These are phyloP conservation scores for Hydnum rufescens DNA, from an alignment of 768 basidiomycete species.

Conservation along the genomic window DNA sequence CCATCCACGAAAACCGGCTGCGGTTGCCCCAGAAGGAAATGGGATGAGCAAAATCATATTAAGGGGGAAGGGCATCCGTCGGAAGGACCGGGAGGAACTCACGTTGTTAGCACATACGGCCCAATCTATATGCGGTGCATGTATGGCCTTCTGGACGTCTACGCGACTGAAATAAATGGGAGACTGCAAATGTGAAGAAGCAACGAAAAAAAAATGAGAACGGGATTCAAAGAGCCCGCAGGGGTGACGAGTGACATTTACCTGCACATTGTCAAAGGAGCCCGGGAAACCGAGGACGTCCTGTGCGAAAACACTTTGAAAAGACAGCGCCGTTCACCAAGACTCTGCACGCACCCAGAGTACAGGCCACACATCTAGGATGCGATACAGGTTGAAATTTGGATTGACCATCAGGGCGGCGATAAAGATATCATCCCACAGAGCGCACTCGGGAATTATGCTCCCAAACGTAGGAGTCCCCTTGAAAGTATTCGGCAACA, in stretches of 20 bases:
- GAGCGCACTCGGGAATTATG: conserved; percentile 30
- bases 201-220: conserved; percentile 25
- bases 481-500: conserved; percentile 21
- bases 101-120: conserved; percentile 32
- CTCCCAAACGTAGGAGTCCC: conserved; percentile 25
- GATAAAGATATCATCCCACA: conserved; percentile 47
- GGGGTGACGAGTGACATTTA: conserved; percentile 26
- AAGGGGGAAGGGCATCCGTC: not conserved
- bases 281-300: conserved; percentile 71
- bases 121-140: conserved; percentile 50
- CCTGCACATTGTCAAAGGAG: conserved; percentile 28
- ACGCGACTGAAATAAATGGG: conserved; percentile 51
- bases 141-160: conserved; percentile 52
- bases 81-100: not conserved
- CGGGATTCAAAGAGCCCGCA: conserved; percentile 22
- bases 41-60: conserved; percentile 13
- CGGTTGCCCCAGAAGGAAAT: conserved; percentile 44
- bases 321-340: too few species aligned
- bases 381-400: conserved; percentile 57
- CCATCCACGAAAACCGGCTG: conserved; percentile 7
- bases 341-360: too few species aligned
- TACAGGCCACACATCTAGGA: conserved; percentile 29
- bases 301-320: too few species aligned
- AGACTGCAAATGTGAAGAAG: conserved; percentile 13
- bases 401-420: conserved; percentile 46